Evolutionary conservation across 2,329 filamentous ascomycete genomes (phyloP), one percentile per base, ranked within the genome.

Genomic region (Pyrenophora graminea): DNA sequence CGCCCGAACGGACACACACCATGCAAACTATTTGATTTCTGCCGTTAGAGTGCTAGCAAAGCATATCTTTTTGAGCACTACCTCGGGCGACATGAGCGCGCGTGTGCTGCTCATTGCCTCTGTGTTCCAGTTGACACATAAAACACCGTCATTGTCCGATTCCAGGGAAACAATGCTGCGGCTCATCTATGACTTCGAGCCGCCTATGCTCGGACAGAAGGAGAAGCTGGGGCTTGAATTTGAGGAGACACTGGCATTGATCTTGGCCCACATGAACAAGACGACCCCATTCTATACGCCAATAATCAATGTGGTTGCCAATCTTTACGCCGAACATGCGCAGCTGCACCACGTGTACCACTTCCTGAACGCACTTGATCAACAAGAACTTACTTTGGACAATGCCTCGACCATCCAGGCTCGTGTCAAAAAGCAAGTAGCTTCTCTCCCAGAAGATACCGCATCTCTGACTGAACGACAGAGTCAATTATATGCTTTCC

Each of bases 221-320:
- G 17, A 39, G 25, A 21, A 18, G n/a, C 21, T 25, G 6, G 15
- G 15, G 19, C 37, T 59, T 2, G 46, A 25, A 25, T 39, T 59
- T 3, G 48, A 62, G 15, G 41, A 46, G 15, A 33, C 52, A 37
- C 43, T 67, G 6, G 50, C 53, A 13, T 39, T 43, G 10, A 37
- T 65, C 34, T 47, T 66, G n/a, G 30, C 39, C 10, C 39, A 40
- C 18, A 53, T 68, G 40, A 38, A 50, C 3, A 37, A 44, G 39
- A 34, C 6, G 3, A 53, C 44, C 18, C 23, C 64, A 12, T 62
- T 58, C 4, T 64, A 58, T 21, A 51, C 56, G 23, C 48, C 51
- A 7, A 43, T 65, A 10, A 33, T 57, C 15, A 50, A 58, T 19
- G 36, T 58, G 7, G 51, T 51, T 17, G 25, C 55, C 17, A 41